Evolutionary conservation across 2,329 filamentous ascomycete species (phyloP).

Genomic region (Fusarium mangiferae): DNA sequence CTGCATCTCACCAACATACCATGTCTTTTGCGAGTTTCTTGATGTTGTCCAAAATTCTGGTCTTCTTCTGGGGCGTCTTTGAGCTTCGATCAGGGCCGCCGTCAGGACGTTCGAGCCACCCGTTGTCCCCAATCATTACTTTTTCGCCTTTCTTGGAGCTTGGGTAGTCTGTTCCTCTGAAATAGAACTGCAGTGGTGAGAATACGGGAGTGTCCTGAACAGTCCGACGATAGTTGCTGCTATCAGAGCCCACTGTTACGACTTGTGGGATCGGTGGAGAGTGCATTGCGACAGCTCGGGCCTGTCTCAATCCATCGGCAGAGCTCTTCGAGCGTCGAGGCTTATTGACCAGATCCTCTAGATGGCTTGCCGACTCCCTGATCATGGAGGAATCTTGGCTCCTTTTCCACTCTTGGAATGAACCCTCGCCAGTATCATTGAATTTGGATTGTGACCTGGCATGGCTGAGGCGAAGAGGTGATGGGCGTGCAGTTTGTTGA

Average conservation of each 20-base stretch:
- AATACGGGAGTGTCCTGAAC: constrained; percentile 45
- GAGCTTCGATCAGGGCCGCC: constrained; percentile 34
- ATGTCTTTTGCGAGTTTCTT: constrained; percentile 66
- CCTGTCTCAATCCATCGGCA: constrained; percentile 36
- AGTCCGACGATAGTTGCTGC: constrained; percentile 3
- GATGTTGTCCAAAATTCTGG: constrained; percentile 57
- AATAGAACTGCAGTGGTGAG: constrained; percentile 57
- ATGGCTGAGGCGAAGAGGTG: constrained; percentile 37
- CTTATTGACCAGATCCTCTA: constrained; percentile 30
- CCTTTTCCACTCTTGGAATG: constrained; percentile 44
- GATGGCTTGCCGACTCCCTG: constrained; percentile 22
- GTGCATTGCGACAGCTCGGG: constrained; percentile 12
- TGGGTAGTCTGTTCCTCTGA: constrained; percentile 53
- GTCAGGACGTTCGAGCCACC: constrained; percentile 64
- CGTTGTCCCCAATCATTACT: constrained; percentile 64
- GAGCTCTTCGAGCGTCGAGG: constrained; percentile 47
- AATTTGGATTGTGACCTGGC: constrained; percentile 32
- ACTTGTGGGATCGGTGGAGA: constrained; percentile 29
- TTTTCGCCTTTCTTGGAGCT: constrained; percentile 57
- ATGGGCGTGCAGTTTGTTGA: constrained; percentile 26
- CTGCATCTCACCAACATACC: constrained; percentile 49
- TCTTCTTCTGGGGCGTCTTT: constrained; percentile 51
- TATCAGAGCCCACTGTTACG: constrained; percentile 7
- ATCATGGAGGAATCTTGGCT: constrained; percentile 32
- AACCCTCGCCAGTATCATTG: constrained; percentile 34